Evolutionary conservation across 768 basidiomycete species (phyloP).

Genomic region (Leucocoprinus birnbaumii): DNA sequence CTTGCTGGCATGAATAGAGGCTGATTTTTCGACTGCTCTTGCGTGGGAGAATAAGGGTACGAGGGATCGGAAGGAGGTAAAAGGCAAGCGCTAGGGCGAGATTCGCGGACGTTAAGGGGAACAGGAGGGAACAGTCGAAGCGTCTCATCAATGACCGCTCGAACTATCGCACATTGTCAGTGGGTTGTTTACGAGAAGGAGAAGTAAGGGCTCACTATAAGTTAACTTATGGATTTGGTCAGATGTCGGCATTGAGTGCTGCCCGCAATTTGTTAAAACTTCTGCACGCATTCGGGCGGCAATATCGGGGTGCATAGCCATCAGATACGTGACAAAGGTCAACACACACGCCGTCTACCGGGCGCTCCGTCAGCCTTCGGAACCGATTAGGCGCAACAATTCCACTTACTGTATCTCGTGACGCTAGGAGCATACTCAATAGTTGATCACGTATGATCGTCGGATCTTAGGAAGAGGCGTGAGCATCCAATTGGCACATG

Average conservation of each 20-base stretch:
- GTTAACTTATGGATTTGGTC: conserved; percentile 57
- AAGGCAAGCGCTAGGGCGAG: conserved; percentile 42
- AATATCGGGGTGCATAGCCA: conserved; percentile 63
- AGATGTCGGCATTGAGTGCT: conserved; percentile 44
- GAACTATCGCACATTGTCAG: conserved; percentile 42
- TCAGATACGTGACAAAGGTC: conserved; percentile 68
- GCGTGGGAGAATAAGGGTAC: conserved; percentile 24
- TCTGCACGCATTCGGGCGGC: conserved; percentile 53
- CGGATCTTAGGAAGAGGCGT: conserved; percentile 42
- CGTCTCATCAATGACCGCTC: conserved; percentile 77
- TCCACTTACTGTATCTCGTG: conserved; percentile 67
- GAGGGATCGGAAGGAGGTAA: conserved; percentile 53
- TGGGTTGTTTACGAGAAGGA: conserved; percentile 7
- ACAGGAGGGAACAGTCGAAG: conserved; percentile 79
- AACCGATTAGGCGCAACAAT: neutral
- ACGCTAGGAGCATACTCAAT: conserved; percentile 73
- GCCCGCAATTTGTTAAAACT: conserved; percentile 54
- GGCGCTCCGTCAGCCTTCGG: neutral
- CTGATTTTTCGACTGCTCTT: conserved; percentile 19
- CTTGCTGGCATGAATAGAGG: conserved; percentile 59
- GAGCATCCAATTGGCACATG: neutral
- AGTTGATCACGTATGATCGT: conserved; percentile 73
- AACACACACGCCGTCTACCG: conserved; percentile 63
- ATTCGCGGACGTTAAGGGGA: conserved; percentile 67
- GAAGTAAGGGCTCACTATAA: conserved; percentile 46